A percentile compares a stretch with the other conserved stretches of the same genome.
Conservation (phyloP, 208 protist genomes). For the Leishmania tarentolae region DNA sequence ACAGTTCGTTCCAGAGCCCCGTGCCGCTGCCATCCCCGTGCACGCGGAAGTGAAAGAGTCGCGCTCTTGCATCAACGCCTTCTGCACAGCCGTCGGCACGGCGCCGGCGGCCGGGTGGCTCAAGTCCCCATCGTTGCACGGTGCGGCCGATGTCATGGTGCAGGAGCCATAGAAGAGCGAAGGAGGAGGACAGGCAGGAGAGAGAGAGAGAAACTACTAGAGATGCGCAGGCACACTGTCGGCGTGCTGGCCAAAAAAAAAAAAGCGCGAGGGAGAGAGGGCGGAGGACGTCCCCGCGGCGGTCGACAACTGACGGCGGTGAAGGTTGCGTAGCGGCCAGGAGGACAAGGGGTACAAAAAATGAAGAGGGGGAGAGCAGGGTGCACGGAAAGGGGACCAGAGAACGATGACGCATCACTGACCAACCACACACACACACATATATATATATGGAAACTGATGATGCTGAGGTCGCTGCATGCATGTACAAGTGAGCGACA, state of each 20-base stretch:
- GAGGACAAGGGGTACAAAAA: not conserved
- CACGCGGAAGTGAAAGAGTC: slow-evolving; percentile 7
- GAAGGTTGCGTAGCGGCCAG: not conserved
- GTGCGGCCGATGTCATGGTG: not conserved
- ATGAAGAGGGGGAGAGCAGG: not conserved
- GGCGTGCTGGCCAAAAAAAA: not conserved
- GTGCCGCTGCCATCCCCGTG: not conserved
- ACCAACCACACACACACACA: not conserved
- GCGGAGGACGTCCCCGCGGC: not conserved
- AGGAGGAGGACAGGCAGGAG: not conserved
- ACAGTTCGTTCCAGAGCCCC: not conserved
- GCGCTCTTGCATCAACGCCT: slow-evolving; percentile 18
- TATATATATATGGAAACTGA: no score
- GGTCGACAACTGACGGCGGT: not conserved
- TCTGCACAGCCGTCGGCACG: slow-evolving; percentile 24
- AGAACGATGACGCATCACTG: not conserved
- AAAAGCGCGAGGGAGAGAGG: not conserved
- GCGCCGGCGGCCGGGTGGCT: slow-evolving; percentile 10
- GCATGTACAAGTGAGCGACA: not conserved
- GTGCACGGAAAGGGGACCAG: not conserved
- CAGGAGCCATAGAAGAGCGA: not conserved
- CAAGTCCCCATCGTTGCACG: not conserved
- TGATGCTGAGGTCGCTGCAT: not conserved
- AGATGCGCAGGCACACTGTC: not conserved
- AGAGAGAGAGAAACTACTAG: not conserved